Evolutionary conservation across 208 protist genomes (phyloP).

Genomic region (Leishmania aethiopica): DNA sequence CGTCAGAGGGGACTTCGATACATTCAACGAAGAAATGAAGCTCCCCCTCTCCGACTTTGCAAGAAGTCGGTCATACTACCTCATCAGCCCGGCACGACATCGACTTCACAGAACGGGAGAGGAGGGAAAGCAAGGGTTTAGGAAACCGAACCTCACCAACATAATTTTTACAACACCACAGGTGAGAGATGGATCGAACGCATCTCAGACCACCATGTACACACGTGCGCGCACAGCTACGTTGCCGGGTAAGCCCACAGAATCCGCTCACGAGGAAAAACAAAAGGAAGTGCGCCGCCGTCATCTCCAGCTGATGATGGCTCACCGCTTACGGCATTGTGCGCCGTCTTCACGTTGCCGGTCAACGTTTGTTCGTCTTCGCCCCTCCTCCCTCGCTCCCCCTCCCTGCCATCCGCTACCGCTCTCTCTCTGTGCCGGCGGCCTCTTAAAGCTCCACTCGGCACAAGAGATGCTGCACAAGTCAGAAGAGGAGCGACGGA

Average conservation of each 20-base stretch:
- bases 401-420: not conserved
- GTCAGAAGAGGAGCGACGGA: not conserved
- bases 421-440: not conserved
- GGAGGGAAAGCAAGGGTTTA: no score
- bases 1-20: no score
- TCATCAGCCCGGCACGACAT: no score
- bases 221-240: not conserved
- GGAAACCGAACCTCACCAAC: no score
- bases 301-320: not conserved
- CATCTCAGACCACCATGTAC: no score
- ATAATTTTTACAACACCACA: no score
- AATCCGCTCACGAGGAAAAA: not conserved
- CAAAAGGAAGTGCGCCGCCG: not conserved
- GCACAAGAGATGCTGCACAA: not conserved
- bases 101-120: no score
- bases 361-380: not conserved
- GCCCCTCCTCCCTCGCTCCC: not conserved
- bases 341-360: no score
- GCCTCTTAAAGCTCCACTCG: not conserved
- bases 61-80: no score
- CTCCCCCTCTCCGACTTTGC: no score
- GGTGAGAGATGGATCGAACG: no score
- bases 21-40: no score
- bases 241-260: not conserved
- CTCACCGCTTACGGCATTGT: not conserved